These are phyloP conservation scores for Adenanthera pavonina DNA, from an alignment of 306 rosid species.

Conservation along the genomic window DNA sequence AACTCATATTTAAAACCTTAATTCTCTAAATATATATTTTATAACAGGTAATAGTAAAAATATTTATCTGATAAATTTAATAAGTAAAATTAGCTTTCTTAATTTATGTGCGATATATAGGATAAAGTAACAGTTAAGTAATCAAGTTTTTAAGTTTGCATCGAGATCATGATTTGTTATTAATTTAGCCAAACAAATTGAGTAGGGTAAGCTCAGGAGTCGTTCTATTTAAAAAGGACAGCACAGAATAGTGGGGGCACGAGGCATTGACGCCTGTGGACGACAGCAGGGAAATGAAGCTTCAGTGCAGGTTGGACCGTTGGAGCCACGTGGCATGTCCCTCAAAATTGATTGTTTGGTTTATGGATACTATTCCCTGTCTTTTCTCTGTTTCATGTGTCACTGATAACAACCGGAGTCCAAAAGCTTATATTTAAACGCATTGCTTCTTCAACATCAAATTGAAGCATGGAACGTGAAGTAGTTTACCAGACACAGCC, in stretches of 20 bases:
- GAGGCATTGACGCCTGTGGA: background rate
- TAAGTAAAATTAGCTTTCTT: too few relatives aligned
- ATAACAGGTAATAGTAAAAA: too few relatives aligned
- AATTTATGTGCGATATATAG: too few relatives aligned
- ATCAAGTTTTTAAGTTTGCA: background rate
- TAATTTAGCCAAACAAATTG: background rate
- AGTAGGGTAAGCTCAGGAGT: background rate
- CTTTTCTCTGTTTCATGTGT: background rate
- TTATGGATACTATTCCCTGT: background rate
- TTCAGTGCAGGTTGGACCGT: background rate
- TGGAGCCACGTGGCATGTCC: slow-evolving; percentile 37
- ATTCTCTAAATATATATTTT: too few relatives aligned
- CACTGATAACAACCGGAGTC: background rate
- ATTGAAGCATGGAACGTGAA: background rate
- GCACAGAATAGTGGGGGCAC: background rate
- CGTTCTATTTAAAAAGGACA: background rate
- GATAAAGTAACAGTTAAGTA: too few relatives aligned
- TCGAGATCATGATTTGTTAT: background rate
- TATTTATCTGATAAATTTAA: too few relatives aligned
- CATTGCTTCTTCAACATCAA: background rate
- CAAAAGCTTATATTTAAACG: background rate
- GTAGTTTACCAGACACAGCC: background rate
- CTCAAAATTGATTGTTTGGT: slow-evolving; percentile 15
- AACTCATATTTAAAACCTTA: too few relatives aligned
- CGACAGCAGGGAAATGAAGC: background rate